Evolutionary conservation across 306 rosid genomes (phyloP).

Genomic region (Pueraria montana): DNA sequence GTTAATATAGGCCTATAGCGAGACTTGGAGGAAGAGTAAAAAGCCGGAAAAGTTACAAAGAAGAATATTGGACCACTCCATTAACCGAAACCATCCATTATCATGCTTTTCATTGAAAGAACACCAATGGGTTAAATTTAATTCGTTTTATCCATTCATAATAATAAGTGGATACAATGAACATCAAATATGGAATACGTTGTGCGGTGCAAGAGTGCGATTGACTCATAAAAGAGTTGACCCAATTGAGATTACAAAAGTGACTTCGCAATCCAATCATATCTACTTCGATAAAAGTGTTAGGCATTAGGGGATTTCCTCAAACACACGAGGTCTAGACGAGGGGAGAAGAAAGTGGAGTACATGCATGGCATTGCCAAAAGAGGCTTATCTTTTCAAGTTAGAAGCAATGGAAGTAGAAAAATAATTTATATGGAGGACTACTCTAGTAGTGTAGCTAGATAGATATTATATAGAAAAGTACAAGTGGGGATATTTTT

Average conservation of each 20-base stretch:
- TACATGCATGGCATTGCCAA: conserved; percentile 8
- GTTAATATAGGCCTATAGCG: too few relatives aligned
- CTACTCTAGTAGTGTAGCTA: too few relatives aligned
- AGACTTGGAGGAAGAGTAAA: background rate
- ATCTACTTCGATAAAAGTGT: conserved; percentile 32
- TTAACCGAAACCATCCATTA: background rate
- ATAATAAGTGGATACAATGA: conserved; percentile 40
- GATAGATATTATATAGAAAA: background rate
- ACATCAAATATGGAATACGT: conserved; percentile 14
- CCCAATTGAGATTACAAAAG: background rate
- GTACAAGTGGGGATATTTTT: background rate
- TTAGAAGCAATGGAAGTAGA: background rate
- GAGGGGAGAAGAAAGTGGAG: background rate
- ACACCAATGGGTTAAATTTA: background rate
- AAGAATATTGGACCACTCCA: background rate
- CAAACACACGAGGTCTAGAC: background rate
- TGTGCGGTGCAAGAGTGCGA: background rate
- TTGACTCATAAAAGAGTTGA: conserved; percentile 41
- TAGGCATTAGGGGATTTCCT: background rate
- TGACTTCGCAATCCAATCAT: background rate
- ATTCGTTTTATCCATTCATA: conserved; percentile 7
- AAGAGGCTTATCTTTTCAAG: background rate
- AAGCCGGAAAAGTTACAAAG: background rate
- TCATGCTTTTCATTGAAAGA: background rate
- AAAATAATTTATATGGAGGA: too few relatives aligned